Conservation (phyloP, 2,329 filamentous ascomycete species). For the Fusarium tupiense region DNA sequence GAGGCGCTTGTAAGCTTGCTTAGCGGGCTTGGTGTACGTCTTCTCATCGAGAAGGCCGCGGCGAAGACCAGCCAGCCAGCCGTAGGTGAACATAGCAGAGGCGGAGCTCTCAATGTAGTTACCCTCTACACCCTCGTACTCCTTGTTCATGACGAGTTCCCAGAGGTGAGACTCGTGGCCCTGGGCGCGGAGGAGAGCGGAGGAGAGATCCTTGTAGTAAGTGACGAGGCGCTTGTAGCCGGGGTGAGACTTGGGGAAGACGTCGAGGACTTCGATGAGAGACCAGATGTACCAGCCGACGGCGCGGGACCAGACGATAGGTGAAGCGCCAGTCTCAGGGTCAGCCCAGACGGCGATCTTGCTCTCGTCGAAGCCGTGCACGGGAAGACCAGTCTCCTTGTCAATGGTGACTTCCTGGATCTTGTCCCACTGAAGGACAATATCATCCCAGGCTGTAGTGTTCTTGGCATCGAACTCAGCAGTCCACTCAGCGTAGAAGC, state of each 20-base stretch:
- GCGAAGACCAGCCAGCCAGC: conserved; percentile 57
- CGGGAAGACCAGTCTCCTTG: conserved; percentile 54
- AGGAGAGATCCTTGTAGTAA: conserved; percentile 45
- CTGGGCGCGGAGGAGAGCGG: conserved; percentile 47
- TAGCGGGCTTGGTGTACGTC: conserved; percentile 34
- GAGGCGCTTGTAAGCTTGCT: conserved; percentile 48
- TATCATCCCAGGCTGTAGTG: conserved; percentile 55
- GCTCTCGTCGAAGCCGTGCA: conserved; percentile 64
- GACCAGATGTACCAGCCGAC: conserved; percentile 65
- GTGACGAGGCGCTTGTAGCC: conserved; percentile 49
- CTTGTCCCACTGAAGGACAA: conserved; percentile 56
- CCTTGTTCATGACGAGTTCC: conserved; percentile 66
- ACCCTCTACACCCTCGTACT: conserved; percentile 56
- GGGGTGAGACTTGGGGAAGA: conserved; percentile 52
- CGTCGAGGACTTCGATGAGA: conserved; percentile 60
- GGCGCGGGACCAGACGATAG: conserved; percentile 63
- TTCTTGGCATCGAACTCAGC: conserved; percentile 50
- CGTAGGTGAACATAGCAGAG: conserved; percentile 66
- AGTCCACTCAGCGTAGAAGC: conserved; percentile 55
- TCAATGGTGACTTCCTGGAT: conserved; percentile 54
- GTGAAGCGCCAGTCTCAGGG: conserved; percentile 58
- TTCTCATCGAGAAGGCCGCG: conserved; percentile 40
- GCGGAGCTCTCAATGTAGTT: conserved; percentile 71
- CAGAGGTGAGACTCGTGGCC: conserved; percentile 60
- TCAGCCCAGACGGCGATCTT: conserved; percentile 63